Evolutionary conservation across 345 rosid species (phyloP).

Genomic region (Brassica incana): DNA sequence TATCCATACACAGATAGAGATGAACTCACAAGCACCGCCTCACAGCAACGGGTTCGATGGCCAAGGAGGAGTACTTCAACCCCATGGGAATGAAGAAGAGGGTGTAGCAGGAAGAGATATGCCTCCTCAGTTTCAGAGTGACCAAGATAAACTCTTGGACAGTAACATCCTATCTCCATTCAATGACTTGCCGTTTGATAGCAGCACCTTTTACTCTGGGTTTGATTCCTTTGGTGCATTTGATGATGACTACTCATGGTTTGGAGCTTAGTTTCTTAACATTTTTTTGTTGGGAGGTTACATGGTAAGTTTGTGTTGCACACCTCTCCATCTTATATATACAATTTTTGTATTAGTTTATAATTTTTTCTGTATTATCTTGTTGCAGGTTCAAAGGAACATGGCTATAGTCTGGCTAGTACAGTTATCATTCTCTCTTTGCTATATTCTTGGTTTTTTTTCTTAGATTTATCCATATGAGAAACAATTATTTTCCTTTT

Average conservation of each 20-base stretch:
- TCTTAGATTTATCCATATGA: slow-evolving; percentile 27
- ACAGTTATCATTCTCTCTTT: slow-evolving; percentile 24
- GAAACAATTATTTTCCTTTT: slow-evolving; percentile 9
- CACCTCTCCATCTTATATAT: slow-evolving; percentile 10
- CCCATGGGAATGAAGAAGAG: slow-evolving; percentile 42
- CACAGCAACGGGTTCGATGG: slow-evolving; percentile 42
- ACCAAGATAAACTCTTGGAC: slow-evolving; percentile 60
- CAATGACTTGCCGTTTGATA: slow-evolving; percentile 48
- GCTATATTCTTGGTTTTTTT: not conserved
- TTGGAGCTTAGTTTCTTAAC: slow-evolving; percentile 35
- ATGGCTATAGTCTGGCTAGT: slow-evolving; percentile 35
- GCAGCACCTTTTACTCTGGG: slow-evolving; percentile 41
- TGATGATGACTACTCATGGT: slow-evolving; percentile 39
- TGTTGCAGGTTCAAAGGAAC: slow-evolving; percentile 31
- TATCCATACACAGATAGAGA: slow-evolving; percentile 45
- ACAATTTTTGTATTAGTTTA: not conserved
- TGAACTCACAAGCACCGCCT: slow-evolving; percentile 36
- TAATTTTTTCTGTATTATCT: not conserved
- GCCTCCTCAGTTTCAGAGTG: slow-evolving; percentile 50
- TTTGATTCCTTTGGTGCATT: slow-evolving; percentile 40
- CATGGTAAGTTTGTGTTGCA: slow-evolving; percentile 33
- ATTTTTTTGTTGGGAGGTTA: slow-evolving; percentile 24
- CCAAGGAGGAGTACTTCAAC: slow-evolving; percentile 40
- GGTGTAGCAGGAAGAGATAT: slow-evolving; percentile 44
- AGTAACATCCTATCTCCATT: slow-evolving; percentile 60